Evolutionary conservation across 2,329 filamentous ascomycete species (phyloP), one percentile per base, ranked within the genome.

Genomic region (Dendryphion nanum): DNA sequence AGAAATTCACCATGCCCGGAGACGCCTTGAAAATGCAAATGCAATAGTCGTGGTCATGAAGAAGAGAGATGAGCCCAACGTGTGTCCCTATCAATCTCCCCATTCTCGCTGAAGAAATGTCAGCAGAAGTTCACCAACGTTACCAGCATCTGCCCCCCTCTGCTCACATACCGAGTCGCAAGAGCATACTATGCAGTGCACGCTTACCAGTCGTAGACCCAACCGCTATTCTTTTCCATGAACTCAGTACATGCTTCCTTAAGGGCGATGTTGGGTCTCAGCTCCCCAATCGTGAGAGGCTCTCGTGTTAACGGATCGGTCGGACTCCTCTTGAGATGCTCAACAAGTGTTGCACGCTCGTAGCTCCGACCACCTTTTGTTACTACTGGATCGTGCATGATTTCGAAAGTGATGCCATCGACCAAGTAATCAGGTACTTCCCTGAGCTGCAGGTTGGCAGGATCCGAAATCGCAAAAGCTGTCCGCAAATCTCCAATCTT

Each of bases 361-460:
- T 95, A 98, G 2, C 86, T 93, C 48, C 90, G 86, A 10, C 93
- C 93, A 1, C 85, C 90, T 56, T 86, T 89, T 1, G 87, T 91
- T 2, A 74, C 68, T 1, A 75, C 83, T 73, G 65, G 85, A 55
- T 89, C 85, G 21, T 84, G 71, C 82, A 89, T 85, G 42, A 89
- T 75, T 30, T 76, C 74, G 50, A 89, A 89, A 6, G 76, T 82
- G 24, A 89, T 89, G 42, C 85, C 84, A 59, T 91, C 86, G 30
- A 91, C 76, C 2, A 81, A 74, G 75, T 86, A 89, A 45, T 89
- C 86, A 0, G 87, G 87, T 1, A 89, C 82, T 51, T 81, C 76
- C 18, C 66, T 55, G 40, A 62, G 61, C 32, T 56, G 46, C 45
- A 73, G 61, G 35, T 73, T 61, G 19, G 63, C 50, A 1, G 72